Conservation (phyloP, 1,139 yeast genomes). For the Saccharomyces hybrid region DNA sequence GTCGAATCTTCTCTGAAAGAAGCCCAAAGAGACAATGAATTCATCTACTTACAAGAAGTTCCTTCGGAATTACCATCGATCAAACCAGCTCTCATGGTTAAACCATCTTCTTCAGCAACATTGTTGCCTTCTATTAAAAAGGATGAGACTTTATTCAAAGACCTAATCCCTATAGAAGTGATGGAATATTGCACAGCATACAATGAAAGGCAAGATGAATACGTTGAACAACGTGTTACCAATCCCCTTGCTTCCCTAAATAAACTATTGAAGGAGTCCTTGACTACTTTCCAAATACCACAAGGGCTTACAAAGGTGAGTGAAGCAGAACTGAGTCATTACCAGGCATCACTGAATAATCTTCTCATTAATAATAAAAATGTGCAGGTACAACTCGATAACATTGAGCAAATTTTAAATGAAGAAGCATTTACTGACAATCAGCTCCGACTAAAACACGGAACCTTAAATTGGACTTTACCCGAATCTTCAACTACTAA, state of each 20-base stretch:
- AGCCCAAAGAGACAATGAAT: conserved; percentile 73
- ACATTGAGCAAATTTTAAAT: conserved; percentile 41
- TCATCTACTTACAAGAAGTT: conserved; percentile 61
- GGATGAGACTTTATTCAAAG: conserved; percentile 38
- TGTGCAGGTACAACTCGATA: conserved; percentile 27
- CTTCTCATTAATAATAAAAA: conserved; percentile 9
- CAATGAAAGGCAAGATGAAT: conserved; percentile 55
- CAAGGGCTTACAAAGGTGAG: conserved; percentile 4
- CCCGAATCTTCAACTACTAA: conserved; percentile 37
- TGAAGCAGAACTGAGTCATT: conserved; percentile 10
- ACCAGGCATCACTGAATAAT: conserved; percentile 12
- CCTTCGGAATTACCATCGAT: conserved; percentile 47
- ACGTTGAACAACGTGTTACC: conserved; percentile 43
- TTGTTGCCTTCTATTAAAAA: neutral
- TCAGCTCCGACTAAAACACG: conserved; percentile 41
- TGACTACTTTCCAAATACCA: conserved; percentile 2
- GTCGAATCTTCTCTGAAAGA: conserved; percentile 42
- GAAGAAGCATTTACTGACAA: conserved; percentile 53
- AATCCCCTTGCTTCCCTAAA: conserved; percentile 48
- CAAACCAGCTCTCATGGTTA: conserved; percentile 49
- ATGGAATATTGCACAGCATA: conserved; percentile 64
- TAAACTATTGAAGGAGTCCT: conserved; percentile 34
- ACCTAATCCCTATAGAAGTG: conserved; percentile 57
- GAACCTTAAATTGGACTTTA: conserved; percentile 45
- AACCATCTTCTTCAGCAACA: conserved; percentile 36